A percentile compares a stretch with the other conserved stretches of the same genome.
These are phyloP conservation scores for Penstemon barbatus DNA, from an alignment of 257 asterid species.

Conservation along the genomic window DNA sequence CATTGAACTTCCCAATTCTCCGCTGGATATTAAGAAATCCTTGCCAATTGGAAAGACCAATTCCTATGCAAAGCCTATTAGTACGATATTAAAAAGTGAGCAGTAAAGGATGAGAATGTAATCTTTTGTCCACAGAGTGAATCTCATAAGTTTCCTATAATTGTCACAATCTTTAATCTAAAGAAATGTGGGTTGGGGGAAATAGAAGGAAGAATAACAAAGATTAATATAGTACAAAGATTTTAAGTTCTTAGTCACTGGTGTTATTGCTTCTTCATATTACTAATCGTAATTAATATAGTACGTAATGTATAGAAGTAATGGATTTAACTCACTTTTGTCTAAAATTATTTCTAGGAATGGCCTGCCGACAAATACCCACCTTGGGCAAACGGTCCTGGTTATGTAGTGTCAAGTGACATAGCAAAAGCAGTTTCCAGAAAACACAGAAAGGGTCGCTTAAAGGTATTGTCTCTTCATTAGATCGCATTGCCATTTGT, in stretches of 20 bases:
- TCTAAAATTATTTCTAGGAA: conserved; percentile 51
- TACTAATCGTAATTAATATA: background rate
- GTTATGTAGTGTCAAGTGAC: conserved; percentile 79
- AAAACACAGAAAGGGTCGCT: conserved; percentile 54
- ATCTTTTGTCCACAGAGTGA: background rate
- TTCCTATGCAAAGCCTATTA: background rate
- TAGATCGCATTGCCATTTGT: background rate
- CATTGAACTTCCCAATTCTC: background rate
- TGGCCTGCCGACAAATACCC: conserved; percentile 87
- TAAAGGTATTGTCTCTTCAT: conserved; percentile 52
- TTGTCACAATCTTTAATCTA: background rate
- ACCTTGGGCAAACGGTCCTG: conserved; percentile 98
- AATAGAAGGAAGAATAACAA: background rate
- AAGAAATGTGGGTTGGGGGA: background rate
- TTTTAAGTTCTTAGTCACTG: background rate
- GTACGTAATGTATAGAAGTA: background rate
- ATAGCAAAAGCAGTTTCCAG: conserved; percentile 71
- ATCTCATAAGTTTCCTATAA: background rate
- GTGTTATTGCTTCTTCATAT: background rate
- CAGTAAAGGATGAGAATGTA: background rate
- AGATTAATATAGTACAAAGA: background rate
- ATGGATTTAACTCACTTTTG: conserved; percentile 23
- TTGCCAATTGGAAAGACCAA: background rate
- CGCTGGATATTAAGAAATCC: background rate
- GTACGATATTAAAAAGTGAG: background rate